Percentiles rank a stretch among this genome's conserved stretches.
phyloP scores from a whole-genome alignment of 2,329 filamentous ascomycete genomes.

The Neodidymelliopsis sp. region DNA sequence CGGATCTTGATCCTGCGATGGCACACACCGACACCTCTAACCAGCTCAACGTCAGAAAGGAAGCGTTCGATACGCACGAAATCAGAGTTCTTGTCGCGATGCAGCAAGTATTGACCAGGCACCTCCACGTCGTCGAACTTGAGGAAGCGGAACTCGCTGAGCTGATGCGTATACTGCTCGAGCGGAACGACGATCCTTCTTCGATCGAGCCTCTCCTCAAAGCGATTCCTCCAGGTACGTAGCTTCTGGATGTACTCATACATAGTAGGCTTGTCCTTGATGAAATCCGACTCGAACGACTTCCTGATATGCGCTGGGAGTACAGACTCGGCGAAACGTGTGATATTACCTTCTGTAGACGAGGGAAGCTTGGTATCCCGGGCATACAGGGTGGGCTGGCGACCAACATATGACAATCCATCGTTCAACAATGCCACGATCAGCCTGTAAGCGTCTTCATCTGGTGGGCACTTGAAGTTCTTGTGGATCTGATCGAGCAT shows the following conservation, averaged over 20 bases:
- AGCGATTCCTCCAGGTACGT: slow-evolving; percentile 94
- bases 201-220: slow-evolving; percentile 95
- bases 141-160: slow-evolving; percentile 96
- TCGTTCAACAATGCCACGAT: slow-evolving; percentile 98
- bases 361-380: slow-evolving; percentile 88
- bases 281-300: slow-evolving; percentile 97
- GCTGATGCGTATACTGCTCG: slow-evolving; percentile 85
- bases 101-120: slow-evolving; percentile 93
- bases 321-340: slow-evolving; percentile 94
- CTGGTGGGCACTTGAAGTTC: slow-evolving; percentile 97
- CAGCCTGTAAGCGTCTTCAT: slow-evolving; percentile 95
- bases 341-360: slow-evolving; percentile 95
- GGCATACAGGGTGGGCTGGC: slow-evolving; percentile 85
- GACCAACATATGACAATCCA: slow-evolving; percentile 88
- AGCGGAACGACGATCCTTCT: slow-evolving; percentile 76
- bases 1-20: slow-evolving; percentile 94
- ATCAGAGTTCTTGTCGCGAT: slow-evolving; percentile 99
- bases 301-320: slow-evolving; percentile 93
- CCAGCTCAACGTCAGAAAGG: slow-evolving; percentile 90
- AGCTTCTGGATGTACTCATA: slow-evolving; percentile 98
- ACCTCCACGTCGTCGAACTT: slow-evolving; percentile 99
- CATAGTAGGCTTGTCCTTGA: slow-evolving; percentile 94
- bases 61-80: slow-evolving; percentile 98
- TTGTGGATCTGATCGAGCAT: slow-evolving; percentile 99
- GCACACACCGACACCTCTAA: slow-evolving; percentile 88